Evolutionary conservation across 306 rosid species (phyloP), one percentile per base, ranked within the genome.

Genomic region (Erythrophleum fordii): DNA sequence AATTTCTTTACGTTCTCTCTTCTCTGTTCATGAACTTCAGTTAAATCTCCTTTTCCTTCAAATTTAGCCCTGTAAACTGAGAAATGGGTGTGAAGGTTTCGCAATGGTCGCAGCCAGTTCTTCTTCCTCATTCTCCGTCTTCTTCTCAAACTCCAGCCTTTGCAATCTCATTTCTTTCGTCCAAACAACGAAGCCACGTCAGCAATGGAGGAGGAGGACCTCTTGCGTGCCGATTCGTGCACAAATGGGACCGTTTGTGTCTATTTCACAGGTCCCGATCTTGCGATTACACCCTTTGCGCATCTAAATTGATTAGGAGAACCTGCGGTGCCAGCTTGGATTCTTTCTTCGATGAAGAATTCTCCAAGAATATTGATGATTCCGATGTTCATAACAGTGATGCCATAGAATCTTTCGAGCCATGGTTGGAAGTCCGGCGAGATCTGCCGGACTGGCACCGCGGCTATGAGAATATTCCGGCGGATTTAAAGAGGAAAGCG

Each of bases 291-390:
- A 53, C 48, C 65, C 45, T 85, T 22, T 81, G 59, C 14, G 59
- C 56, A 13, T 17, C 12, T 13, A 82, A 81, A 13, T 55, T 84
- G 3, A 20, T 87, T 0, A 78, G 73, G 34, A 86, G 92, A 22
- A 81, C 88, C 10, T 89, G 84, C 83, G 88, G 92, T 41, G 97
- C 97, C 11, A 83, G 85, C 82, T 69, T 89, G 16, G 85, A 87
- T 28, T 81, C 88, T 2, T 90, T 91, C 66, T 89, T 96, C 2
- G 94, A 87, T 18, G 97, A 95, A 35, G 96, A 91, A 56, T 95
- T 90, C 81, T 85, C 91, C 0, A 89, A 88, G 89, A 89, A 87
- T 69, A 90, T 91, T 45, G 92, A 89, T 22, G 97, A 95, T 12
- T 80, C 87, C 0, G 79, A 58, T 0, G 68, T 29, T 35, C 26